Evolutionary conservation across 768 basidiomycete species (phyloP).

Genomic region (Lactifluus echinatus): DNA sequence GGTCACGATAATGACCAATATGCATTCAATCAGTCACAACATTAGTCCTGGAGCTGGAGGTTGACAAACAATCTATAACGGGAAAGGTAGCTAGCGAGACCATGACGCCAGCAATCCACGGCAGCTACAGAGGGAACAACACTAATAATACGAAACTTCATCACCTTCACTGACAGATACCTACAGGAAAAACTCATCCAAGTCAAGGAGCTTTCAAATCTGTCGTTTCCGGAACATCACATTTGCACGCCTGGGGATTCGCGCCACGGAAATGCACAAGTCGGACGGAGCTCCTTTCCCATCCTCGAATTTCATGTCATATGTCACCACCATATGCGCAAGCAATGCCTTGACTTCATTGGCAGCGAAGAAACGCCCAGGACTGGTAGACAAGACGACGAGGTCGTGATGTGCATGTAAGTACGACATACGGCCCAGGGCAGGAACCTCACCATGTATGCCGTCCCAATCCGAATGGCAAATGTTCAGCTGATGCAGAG

Average conservation of each 20-base stretch:
- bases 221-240: slow-evolving; percentile 22
- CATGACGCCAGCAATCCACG: too few relatives aligned
- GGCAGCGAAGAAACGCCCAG: slow-evolving; percentile 24
- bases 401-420: not conserved
- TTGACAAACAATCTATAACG: too few relatives aligned
- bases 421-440: not conserved
- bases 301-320: slow-evolving; percentile 23
- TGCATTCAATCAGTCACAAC: too few relatives aligned
- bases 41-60: too few relatives aligned
- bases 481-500: slow-evolving; percentile 15
- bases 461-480: slow-evolving; percentile 24
- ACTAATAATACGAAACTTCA: too few relatives aligned
- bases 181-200: not conserved
- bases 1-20: too few relatives aligned
- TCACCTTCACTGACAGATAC: too few relatives aligned
- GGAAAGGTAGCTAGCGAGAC: too few relatives aligned
- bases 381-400: slow-evolving; percentile 12
- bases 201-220: not conserved
- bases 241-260: slow-evolving; percentile 11
- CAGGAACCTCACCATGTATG: slow-evolving; percentile 24
- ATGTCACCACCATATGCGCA: slow-evolving; percentile 23
- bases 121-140: not conserved
- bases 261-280: not conserved
- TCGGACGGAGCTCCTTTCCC: slow-evolving; percentile 10
- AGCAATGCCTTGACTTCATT: slow-evolving; percentile 22